Evolutionary conservation across 31 red algal genomes (phyloP).

Genomic region (Odonthalia washingtoniensis): DNA sequence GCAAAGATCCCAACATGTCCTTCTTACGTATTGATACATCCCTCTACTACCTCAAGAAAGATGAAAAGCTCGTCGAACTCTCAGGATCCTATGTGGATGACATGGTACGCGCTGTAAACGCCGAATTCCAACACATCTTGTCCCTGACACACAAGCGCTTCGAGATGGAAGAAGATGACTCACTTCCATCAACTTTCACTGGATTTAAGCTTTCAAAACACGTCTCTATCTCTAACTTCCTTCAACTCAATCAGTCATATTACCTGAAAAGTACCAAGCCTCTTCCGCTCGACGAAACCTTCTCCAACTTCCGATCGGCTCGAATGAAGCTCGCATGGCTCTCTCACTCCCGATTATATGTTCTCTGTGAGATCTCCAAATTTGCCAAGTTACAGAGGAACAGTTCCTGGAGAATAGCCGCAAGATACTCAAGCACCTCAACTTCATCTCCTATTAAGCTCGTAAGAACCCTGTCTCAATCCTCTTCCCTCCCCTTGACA

Average conservation of each 20-base stretch:
- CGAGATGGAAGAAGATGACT: constrained; percentile 28
- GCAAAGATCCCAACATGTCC: constrained; percentile 6
- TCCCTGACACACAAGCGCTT: background rate
- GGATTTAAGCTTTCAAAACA: background rate
- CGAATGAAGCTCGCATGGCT: constrained; percentile 55
- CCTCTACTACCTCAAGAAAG: too few relatives aligned
- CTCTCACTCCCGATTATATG: constrained; percentile 20
- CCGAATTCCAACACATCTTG: background rate
- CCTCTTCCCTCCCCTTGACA: constrained; percentile 3
- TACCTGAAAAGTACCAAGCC: too few relatives aligned
- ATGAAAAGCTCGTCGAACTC: too few relatives aligned
- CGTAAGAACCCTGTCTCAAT: constrained; percentile 1
- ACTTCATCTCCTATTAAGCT: background rate
- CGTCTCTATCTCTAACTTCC: background rate
- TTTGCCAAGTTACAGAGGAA: constrained; percentile 22
- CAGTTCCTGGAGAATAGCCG: too few relatives aligned
- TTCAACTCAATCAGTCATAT: background rate
- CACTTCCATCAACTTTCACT: constrained; percentile 15
- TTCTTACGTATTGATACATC: constrained; percentile 46
- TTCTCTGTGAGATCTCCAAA: constrained; percentile 34
- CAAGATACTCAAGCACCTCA: constrained; percentile 32
- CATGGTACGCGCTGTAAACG: constrained; percentile 20
- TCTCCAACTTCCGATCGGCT: background rate
- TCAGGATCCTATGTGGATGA: too few relatives aligned
- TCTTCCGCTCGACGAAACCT: background rate